Percentiles rank a stretch among this genome's conserved stretches.
These are phyloP conservation scores for Pestalotiopsis sp. DNA, from an alignment of 2,329 filamentous ascomycete genomes.

Conservation along the genomic window DNA sequence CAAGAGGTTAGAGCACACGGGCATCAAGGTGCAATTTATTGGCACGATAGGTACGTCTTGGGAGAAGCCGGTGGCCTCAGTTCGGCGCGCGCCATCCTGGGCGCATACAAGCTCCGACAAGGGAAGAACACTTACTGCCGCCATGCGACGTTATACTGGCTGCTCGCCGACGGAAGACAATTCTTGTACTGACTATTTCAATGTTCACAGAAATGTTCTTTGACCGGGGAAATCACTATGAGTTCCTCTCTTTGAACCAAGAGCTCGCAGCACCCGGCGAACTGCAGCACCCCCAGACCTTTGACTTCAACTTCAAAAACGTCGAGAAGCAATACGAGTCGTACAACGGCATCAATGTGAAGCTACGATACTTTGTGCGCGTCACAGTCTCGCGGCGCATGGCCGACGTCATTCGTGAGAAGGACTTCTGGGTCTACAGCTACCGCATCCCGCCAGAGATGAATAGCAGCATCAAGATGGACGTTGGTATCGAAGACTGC, in stretches of 20 bases:
- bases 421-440: slow-evolving; percentile 99
- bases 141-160: too few species aligned
- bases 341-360: slow-evolving; percentile 99
- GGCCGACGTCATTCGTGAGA: slow-evolving; percentile 97
- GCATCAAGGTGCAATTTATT: slow-evolving; percentile 99
- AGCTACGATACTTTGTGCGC: slow-evolving; percentile 96
- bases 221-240: slow-evolving; percentile 98
- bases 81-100: background rate
- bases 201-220: slow-evolving; percentile 94
- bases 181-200: slow-evolving; percentile 9
- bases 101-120: background rate
- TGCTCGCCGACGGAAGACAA: background rate
- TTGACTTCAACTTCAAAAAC: slow-evolving; percentile 99
- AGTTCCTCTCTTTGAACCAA: slow-evolving; percentile 96
- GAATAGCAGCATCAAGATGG: slow-evolving; percentile 99
- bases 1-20: slow-evolving; percentile 95
- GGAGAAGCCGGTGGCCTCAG: background rate
- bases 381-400: slow-evolving; percentile 96
- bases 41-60: slow-evolving; percentile 81
- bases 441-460: slow-evolving; percentile 98
- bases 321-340: slow-evolving; percentile 99
- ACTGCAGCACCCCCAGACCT: slow-evolving; percentile 97
- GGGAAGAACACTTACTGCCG: background rate
- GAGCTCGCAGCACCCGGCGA: slow-evolving; percentile 96
- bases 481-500: slow-evolving; percentile 98